Conservation (phyloP, 2,329 filamentous ascomycete species). For the Cercospora beticola region DNA sequence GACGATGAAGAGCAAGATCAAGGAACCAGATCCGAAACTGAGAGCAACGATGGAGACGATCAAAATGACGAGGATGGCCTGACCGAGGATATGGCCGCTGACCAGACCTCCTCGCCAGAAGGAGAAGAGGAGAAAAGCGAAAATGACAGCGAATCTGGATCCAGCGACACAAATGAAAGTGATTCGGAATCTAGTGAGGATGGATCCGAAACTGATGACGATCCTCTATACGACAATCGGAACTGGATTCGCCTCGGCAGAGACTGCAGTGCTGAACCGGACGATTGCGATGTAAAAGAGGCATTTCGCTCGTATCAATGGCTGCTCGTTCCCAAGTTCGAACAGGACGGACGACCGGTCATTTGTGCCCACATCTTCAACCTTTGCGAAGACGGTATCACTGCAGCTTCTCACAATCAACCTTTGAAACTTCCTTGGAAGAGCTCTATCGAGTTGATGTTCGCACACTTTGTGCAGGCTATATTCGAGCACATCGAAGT, state of each 20-base stretch:
- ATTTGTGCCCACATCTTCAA: neutral
- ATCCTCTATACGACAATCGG: conserved; percentile 10
- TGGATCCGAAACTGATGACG: neutral
- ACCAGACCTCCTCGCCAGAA: neutral
- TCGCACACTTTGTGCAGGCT: conserved; percentile 12
- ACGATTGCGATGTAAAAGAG: neutral
- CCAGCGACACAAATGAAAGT: neutral
- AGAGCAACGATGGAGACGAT: neutral
- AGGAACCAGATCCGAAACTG: neutral
- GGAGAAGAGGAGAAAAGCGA: neutral
- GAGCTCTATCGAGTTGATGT: conserved; percentile 11
- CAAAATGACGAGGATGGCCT: neutral
- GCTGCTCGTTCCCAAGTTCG: conserved; percentile 11
- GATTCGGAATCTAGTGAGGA: neutral
- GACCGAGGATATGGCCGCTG: neutral
- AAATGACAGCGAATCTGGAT: neutral
- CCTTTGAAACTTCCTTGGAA: conserved; percentile 4
- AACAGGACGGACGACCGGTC: neutral
- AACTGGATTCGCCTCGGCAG: conserved; percentile 11
- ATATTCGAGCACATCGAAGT: conserved; percentile 11
- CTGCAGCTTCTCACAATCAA: neutral
- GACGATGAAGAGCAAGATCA: neutral
- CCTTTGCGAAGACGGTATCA: neutral
- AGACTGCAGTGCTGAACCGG: conserved; percentile 1
- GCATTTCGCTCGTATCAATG: conserved; percentile 1